phyloP scores from a whole-genome alignment of 176 grass and related monocot species.

The Saccharum spontaneum region DNA sequence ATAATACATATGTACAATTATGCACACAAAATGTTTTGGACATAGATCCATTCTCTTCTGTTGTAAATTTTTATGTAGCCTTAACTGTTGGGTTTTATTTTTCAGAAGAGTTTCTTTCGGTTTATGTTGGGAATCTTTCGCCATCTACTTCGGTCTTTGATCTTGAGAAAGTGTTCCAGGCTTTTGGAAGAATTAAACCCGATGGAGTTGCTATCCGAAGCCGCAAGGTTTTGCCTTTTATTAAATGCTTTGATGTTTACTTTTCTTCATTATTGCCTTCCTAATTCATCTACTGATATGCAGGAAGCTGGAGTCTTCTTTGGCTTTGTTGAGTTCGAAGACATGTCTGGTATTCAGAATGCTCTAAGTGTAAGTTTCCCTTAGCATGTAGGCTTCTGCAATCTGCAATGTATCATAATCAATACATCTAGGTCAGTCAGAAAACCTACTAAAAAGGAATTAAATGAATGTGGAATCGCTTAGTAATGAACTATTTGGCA shows the following conservation, averaged over 20 bases:
- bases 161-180: conserved; percentile 66
- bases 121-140: conserved; percentile 67
- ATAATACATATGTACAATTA: background rate
- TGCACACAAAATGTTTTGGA: background rate
- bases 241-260: background rate
- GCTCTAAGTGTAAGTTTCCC: conserved; percentile 55
- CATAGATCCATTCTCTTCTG: background rate
- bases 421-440: background rate
- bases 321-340: conserved; percentile 68
- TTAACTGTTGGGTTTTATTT: background rate
- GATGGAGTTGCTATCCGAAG: conserved; percentile 76
- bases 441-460: background rate
- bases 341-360: conserved; percentile 62
- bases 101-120: conserved; percentile 59
- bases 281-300: conserved; percentile 13
- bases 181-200: conserved; percentile 64
- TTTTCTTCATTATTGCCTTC: conserved; percentile 10
- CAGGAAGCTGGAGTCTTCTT: conserved; percentile 81
- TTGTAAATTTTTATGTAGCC: background rate
- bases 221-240: conserved; percentile 58
- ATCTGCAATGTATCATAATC: conserved; percentile 8
- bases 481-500: background rate
- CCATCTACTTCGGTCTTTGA: conserved; percentile 62
- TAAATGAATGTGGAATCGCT: background rate
- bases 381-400: background rate